Base-by-base conservation (phyloP, 2,329 filamentous ascomycete genomes). In the Sporothrix variecibatus region DNA sequence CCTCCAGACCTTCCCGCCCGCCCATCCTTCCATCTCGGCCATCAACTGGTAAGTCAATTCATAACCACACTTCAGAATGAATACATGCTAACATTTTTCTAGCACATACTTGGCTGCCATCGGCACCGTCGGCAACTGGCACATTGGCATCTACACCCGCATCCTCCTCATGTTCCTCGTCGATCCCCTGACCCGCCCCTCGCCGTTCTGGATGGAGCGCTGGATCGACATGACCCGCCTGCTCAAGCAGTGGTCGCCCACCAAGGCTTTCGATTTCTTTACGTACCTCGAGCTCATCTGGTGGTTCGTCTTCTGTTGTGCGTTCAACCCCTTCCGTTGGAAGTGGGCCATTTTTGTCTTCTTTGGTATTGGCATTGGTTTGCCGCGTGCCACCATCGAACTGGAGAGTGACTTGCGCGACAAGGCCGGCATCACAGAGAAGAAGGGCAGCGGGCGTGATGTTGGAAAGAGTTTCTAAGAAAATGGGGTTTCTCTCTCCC, bases 341-440 rank as follows among this genome's bases (percentile, higher is more conserved):
- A 97, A 97, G 84, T 97, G 94, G 94, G 93, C 91, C 0, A 80
- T 91, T 0, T 97, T 97, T 80, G 93, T 97, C 20, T 91, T 97
- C 78, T 92, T 92, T 75, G 94, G 94, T 0, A 80, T 95, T 40
- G 93, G 92, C 0, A 85, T 88, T 60, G 85, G 85, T 26, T 80
- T 96, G 65, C 94, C 94, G 0, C 85, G 88, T 81, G 85, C 83
- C 17, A 85, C 96, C 34, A 90, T 95, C 0, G 84, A 88, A 76
- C 83, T 87, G 20, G 94, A 97, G 82, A 88, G 40, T 11, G 73
- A 62, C 43, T 9, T 72, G 15, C 69, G 73, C 9, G 51, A 62
- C 49, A 56, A 40, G 53, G 20, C 56, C 8, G 68, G 72, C 6
- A 23, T 72, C 6, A 53, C 15, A 12, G 43, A 64, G 7, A 65